These are phyloP conservation scores for Ceratocystis smalleyi DNA, from an alignment of 2,329 filamentous ascomycete genomes.

Conservation along the genomic window DNA sequence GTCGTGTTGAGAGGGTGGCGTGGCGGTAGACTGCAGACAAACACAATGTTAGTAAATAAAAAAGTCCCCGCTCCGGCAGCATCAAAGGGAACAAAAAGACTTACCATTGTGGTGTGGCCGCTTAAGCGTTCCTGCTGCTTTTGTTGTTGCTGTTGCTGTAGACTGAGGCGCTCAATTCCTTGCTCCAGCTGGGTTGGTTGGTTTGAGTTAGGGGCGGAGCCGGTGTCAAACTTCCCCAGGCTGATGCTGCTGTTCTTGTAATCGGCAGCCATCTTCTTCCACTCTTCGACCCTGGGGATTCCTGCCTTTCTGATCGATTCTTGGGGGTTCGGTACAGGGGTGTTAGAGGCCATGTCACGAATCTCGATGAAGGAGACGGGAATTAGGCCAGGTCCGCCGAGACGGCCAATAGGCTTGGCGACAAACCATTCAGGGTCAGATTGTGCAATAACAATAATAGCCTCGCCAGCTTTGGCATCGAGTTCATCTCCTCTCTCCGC, in stretches of 20 bases:
- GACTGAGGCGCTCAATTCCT: conserved; percentile 34
- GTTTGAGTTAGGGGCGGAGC: conserved; percentile 26
- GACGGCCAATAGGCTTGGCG: conserved; percentile 90
- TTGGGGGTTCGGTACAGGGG: conserved; percentile 63
- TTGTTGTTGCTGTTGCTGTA: conserved; percentile 23
- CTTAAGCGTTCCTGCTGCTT: conserved; percentile 7
- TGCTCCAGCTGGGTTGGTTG: conserved; percentile 38
- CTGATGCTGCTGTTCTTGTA: conserved; percentile 99
- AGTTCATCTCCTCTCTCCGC: conserved; percentile 92
- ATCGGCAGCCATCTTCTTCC: conserved; percentile 98
- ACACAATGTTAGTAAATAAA: neutral
- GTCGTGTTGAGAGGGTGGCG: conserved; percentile 1
- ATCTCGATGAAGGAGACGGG: conserved; percentile 96
- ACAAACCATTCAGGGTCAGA: conserved; percentile 99
- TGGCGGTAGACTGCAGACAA: neutral
- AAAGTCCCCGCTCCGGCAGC: neutral
- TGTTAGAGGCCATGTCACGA: conserved; percentile 77
- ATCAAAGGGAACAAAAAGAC: neutral
- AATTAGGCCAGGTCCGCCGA: conserved; percentile 91
- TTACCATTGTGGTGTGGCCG: conserved; percentile 7
- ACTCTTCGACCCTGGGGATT: conserved; percentile 90
- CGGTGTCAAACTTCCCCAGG: conserved; percentile 69
- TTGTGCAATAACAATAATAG: conserved; percentile 95
- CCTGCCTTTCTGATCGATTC: conserved; percentile 79
- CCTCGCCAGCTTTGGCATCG: conserved; percentile 85